Percentiles rank a stretch among this genome's conserved stretches.
Conservation (phyloP, 2,329 filamentous ascomycete species). For the Gaeumannomyces tritici region DNA sequence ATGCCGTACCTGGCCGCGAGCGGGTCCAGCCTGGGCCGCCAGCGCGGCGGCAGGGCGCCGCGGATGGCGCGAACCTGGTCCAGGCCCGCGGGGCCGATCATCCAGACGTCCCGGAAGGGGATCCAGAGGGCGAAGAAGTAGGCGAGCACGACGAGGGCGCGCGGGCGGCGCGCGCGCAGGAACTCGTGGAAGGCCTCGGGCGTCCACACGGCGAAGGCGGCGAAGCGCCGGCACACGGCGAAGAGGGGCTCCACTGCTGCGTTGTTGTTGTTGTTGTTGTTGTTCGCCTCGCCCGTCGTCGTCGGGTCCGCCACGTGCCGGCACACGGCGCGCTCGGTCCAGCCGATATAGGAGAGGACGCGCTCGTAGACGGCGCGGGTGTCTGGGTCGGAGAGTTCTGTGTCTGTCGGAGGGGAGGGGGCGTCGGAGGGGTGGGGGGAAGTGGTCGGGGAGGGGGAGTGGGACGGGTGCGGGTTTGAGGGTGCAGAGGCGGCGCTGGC, state of each 20-base stretch:
- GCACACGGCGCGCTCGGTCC: conserved; percentile 15
- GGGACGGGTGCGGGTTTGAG: too few relatives aligned
- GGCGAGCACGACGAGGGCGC: conserved; percentile 25
- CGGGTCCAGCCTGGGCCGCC: conserved; percentile 23
- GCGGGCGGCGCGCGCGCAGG: conserved; percentile 22
- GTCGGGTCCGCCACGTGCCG: too few relatives aligned
- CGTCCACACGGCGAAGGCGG: conserved; percentile 24
- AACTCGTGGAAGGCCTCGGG: conserved; percentile 22
- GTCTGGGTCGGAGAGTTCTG: conserved; percentile 19
- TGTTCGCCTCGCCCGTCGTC: too few relatives aligned
- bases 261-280: neutral
- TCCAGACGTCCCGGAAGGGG: conserved; percentile 20
- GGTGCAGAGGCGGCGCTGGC: too few relatives aligned
- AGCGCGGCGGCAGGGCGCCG: conserved; percentile 21
- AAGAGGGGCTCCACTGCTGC: conserved; percentile 18
- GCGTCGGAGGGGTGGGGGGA: too few relatives aligned
- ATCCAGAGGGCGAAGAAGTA: conserved; percentile 28
- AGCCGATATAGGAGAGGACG: conserved; percentile 24
- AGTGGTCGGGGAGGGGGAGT: too few relatives aligned
- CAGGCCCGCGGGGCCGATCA: conserved; percentile 24
- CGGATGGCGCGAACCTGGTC: conserved; percentile 25
- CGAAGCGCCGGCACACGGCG: conserved; percentile 22
- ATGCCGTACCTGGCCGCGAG: conserved; percentile 17
- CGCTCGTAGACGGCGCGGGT: conserved; percentile 18
- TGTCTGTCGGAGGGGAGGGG: conserved; percentile 7